Conservation (phyloP, 2,329 filamentous ascomycete genomes). For the Epichloe gansuensis region DNA sequence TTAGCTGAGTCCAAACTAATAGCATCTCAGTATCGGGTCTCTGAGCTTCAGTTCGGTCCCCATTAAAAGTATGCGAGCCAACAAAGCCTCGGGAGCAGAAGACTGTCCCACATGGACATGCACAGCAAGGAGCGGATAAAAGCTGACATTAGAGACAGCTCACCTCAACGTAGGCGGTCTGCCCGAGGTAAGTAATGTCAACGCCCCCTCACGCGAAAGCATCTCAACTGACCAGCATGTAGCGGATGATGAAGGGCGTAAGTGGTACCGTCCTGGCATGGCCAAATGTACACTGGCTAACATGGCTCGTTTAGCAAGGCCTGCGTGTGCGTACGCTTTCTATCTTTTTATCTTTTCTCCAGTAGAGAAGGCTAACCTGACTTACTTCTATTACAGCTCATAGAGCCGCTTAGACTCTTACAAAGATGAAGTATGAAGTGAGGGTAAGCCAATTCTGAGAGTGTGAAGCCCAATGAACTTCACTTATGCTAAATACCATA, state of each 20-base stretch:
- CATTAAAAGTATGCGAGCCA: slow-evolving; percentile 26
- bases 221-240: background rate
- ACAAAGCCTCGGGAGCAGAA: no score
- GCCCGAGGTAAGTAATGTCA: slow-evolving; percentile 40
- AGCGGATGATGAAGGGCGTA: slow-evolving; percentile 34
- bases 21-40: slow-evolving; percentile 31
- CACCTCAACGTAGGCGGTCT: slow-evolving; percentile 57
- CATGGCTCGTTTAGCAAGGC: background rate
- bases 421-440: no score
- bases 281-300: no score
- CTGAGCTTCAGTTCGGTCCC: slow-evolving; percentile 36
- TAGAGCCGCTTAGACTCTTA: no score
- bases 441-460: no score
- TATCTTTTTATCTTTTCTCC: background rate
- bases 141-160: slow-evolving; percentile 5
- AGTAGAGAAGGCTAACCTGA: background rate
- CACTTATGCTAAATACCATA: no score
- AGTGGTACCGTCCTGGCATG: background rate
- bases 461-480: no score
- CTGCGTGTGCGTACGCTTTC: background rate
- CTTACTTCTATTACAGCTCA: no score
- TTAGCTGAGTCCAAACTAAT: background rate
- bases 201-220: slow-evolving; percentile 10
- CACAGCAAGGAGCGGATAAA: no score
- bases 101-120: no score